Conservation (phyloP, 495 filamentous ascomycete genomes). For the Staphylotrichum tortipilum region DNA sequence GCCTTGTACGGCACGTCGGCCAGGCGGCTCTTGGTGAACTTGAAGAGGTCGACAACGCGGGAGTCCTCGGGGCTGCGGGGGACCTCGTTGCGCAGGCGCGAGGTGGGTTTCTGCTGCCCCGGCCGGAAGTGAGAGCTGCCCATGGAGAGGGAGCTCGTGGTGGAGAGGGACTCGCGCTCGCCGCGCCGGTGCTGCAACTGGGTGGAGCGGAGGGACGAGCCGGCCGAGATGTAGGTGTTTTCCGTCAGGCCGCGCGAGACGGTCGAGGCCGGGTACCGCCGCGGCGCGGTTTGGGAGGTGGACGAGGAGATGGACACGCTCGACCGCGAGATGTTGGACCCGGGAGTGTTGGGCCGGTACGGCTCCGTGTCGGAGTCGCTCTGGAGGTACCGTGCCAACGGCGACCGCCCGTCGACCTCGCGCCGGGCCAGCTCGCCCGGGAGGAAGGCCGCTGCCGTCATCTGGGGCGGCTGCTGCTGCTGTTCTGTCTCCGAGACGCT, state of each 20-base stretch:
- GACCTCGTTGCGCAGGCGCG: conserved; percentile 75
- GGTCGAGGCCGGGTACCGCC: conserved; percentile 34
- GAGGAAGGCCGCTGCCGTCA: conserved; percentile 48
- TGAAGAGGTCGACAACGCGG: conserved; percentile 57
- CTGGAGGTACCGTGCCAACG: conserved; percentile 54
- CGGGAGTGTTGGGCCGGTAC: conserved; percentile 52
- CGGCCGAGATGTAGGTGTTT: conserved; percentile 55
- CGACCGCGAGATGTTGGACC: conserved; percentile 56
- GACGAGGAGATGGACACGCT: conserved; percentile 50
- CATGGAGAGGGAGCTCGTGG: conserved; percentile 51
- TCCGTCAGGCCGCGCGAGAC: conserved; percentile 44
- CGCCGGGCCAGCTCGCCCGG: conserved; percentile 49
- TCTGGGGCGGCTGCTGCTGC: conserved; percentile 33
- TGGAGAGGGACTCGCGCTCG: conserved; percentile 50
- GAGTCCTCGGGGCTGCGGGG: conserved; percentile 52
- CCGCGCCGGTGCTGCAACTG: conserved; percentile 26
- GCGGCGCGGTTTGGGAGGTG: conserved; percentile 32
- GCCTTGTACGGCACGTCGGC: conserved; percentile 72
- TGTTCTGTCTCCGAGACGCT: conserved; percentile 39
- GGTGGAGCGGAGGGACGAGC: conserved; percentile 48
- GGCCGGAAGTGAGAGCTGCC: conserved; percentile 53
- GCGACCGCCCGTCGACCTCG: conserved; percentile 59
- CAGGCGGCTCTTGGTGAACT: conserved; percentile 59
- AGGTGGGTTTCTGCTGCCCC: conserved; percentile 52
- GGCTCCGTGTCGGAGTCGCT: conserved; percentile 45